Evolutionary conservation across 75 land plant species (phyloP).

Genomic region (Azolla pinnata): DNA sequence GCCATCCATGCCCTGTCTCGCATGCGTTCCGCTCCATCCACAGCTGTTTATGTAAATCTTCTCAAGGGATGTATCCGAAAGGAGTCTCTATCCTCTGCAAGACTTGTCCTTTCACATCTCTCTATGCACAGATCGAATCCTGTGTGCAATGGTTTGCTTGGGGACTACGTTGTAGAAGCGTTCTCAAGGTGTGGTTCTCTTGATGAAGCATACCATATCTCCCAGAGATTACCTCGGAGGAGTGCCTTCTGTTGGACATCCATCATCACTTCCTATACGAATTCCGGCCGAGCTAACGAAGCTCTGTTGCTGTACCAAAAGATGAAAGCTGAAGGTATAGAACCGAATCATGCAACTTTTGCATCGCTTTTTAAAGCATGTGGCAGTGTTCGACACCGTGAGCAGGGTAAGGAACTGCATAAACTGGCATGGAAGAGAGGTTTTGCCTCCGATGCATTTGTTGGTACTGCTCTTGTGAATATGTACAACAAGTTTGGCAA

Average conservation of each 20-base stretch:
- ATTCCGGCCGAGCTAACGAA: not conserved
- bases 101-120: no score
- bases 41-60: no score
- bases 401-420: not conserved
- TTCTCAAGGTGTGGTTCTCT: not conserved
- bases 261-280: not conserved
- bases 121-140: no score
- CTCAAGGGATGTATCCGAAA: no score
- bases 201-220: not conserved
- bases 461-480: conserved; percentile 39
- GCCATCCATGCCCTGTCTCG: no score
- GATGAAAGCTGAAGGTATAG: not conserved
- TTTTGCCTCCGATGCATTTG: not conserved
- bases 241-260: not conserved
- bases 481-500: conserved; percentile 26
- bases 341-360: not conserved
- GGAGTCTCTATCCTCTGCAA: no score
- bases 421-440: not conserved
- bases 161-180: no score
- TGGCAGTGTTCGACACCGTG: not conserved
- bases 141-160: no score
- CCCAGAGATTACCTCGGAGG: not conserved
- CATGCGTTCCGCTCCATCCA: no score
- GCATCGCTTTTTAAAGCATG: not conserved
- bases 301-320: not conserved